Evolutionary conservation across 1,284 basidiomycete genomes (phyloP).

Genomic region (Irpex lacteus): DNA sequence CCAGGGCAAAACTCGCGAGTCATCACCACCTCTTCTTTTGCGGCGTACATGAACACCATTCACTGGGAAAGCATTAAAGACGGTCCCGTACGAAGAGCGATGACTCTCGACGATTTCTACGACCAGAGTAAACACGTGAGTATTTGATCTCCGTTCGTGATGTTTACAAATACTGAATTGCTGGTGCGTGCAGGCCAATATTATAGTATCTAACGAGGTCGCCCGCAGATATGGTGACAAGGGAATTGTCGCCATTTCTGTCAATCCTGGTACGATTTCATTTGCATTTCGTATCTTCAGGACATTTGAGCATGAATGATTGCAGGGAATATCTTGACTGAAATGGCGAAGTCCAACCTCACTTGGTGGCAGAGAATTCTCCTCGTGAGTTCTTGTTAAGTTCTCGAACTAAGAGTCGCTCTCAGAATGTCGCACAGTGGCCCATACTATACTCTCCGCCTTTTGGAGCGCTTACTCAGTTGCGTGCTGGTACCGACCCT

Average conservation of each 20-base stretch:
- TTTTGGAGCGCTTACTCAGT: constrained; percentile 11
- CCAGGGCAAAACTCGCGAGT: constrained; percentile 43
- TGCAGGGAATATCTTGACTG: background rate
- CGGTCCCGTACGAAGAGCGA: constrained; percentile 17
- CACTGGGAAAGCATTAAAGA: constrained; percentile 21
- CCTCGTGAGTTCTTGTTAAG: no score
- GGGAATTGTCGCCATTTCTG: constrained; percentile 23
- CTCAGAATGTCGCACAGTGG: no score
- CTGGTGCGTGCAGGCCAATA: constrained; percentile 24
- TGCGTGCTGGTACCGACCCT: constrained; percentile 10
- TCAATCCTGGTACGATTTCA: constrained; percentile 2
- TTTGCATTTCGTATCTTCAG: background rate
- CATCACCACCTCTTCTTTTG: constrained; percentile 43
- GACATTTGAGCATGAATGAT: no score
- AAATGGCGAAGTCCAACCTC: background rate
- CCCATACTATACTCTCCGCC: constrained; percentile 14
- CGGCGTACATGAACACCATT: constrained; percentile 1
- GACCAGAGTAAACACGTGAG: constrained; percentile 38
- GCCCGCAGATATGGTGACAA: constrained; percentile 15
- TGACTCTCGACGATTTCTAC: constrained; percentile 29
- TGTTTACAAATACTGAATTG: background rate
- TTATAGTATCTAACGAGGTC: constrained; percentile 30
- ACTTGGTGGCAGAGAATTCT: no score
- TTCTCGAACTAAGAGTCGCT: no score
- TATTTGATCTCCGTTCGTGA: background rate